phyloP scores from a whole-genome alignment of 345 rosid genomes.

The Syzygium aqueum region DNA sequence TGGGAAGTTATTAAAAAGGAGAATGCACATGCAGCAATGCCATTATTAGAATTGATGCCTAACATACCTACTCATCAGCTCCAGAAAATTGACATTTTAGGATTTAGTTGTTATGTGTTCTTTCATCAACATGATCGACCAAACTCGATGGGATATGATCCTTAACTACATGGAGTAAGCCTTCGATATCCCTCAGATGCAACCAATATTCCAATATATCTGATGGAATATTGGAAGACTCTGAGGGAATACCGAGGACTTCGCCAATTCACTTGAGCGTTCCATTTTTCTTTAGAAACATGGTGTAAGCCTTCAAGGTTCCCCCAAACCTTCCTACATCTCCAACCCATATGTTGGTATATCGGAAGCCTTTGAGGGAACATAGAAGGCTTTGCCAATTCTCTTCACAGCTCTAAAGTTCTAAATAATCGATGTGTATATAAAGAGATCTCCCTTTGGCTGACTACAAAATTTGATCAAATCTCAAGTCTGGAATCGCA shows the following conservation, averaged over 20 bases:
- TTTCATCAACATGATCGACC: neutral
- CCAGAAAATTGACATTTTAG: neutral
- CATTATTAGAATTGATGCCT: neutral
- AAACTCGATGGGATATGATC: neutral
- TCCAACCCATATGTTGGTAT: neutral
- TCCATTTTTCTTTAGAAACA: neutral
- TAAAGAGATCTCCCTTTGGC: neutral
- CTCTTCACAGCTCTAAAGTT: neutral
- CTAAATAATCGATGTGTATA: neutral
- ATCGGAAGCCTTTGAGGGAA: slow-evolving; percentile 2
- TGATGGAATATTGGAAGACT: neutral
- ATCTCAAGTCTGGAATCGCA: neutral
- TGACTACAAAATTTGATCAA: neutral
- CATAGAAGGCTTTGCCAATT: neutral
- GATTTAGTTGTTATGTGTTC: neutral
- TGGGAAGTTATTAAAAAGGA: neutral
- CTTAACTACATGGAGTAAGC: neutral
- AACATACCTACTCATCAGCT: neutral
- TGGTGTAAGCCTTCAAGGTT: neutral
- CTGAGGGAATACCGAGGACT: neutral
- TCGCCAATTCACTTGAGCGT: neutral
- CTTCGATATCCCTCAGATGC: neutral
- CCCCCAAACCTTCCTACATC: neutral
- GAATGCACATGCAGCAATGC: neutral
- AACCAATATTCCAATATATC: neutral